A percentile compares a stretch with the other conserved stretches of the same genome.
These are phyloP conservation scores for Lactarius pseudohatsudake DNA, from an alignment of 768 basidiomycete species.

Conservation along the genomic window DNA sequence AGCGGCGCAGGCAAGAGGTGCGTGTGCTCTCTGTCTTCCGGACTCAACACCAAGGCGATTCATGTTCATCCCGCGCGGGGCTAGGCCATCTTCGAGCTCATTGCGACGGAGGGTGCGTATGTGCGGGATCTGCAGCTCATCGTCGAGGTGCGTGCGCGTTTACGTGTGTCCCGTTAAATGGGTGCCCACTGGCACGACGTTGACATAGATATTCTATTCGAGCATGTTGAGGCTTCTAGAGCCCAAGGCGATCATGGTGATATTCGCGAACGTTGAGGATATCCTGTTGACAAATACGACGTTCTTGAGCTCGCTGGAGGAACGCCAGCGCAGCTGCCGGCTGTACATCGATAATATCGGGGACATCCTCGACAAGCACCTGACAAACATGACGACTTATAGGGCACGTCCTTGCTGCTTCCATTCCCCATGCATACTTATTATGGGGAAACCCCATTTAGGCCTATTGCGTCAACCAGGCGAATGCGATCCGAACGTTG, in stretches of 20 bases:
- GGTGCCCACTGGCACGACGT: background rate
- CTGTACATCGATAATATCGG: constrained; percentile 88
- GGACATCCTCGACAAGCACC: constrained; percentile 74
- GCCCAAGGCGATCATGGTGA: constrained; percentile 70
- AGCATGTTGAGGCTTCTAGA: constrained; percentile 71
- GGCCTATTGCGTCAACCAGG: constrained; percentile 92
- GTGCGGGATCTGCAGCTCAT: constrained; percentile 90
- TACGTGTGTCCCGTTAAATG: background rate
- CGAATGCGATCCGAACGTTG: constrained; percentile 70
- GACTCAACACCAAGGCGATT: background rate
- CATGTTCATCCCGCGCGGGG: too few species aligned
- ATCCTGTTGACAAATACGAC: constrained; percentile 85
- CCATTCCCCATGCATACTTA: background rate
- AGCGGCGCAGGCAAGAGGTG: constrained; percentile 88
- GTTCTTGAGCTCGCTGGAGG: constrained; percentile 86
- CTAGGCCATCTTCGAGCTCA: constrained; percentile 92
- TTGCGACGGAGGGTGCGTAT: constrained; percentile 86
- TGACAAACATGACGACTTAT: constrained; percentile 78
- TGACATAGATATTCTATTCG: constrained; percentile 76
- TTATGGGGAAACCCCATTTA: constrained; percentile 33
- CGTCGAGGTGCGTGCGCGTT: constrained; percentile 62
- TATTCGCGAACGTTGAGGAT: constrained; percentile 95
- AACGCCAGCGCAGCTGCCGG: constrained; percentile 87
- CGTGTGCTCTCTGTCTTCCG: constrained; percentile 15
- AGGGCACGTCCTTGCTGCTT: constrained; percentile 49